phyloP scores from a whole-genome alignment of 1,284 basidiomycete species.

The Irpex rosettiformis region DNA sequence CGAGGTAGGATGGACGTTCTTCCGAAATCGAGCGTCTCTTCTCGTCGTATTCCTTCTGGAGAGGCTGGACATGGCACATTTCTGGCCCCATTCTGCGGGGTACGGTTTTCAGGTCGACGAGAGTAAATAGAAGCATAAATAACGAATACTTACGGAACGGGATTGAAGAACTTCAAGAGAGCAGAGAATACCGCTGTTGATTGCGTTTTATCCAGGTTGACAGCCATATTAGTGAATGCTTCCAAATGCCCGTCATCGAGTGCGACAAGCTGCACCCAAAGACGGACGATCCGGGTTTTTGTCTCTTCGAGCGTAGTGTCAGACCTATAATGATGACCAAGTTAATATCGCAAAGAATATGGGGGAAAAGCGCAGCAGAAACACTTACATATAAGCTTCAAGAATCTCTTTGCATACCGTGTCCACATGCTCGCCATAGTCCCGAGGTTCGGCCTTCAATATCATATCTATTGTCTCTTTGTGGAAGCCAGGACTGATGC shows the following conservation, averaged over 20 bases:
- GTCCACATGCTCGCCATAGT: not conserved
- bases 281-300: not conserved
- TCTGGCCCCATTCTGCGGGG: not conserved
- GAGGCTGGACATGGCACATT: not conserved
- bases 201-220: not conserved
- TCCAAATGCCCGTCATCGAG: not conserved
- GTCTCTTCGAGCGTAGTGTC: not conserved
- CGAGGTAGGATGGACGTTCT: conserved; percentile 4
- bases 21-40: too few species aligned
- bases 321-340: not conserved
- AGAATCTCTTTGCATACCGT: not conserved
- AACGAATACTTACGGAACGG: conserved; percentile 6
- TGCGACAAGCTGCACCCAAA: conserved; percentile 3
- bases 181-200: not conserved
- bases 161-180: conserved; percentile 4
- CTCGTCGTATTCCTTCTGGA: conserved; percentile 3
- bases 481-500: not conserved
- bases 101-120: not conserved
- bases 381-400: not conserved
- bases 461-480: not conserved
- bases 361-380: not conserved
- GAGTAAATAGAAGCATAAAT: not conserved
- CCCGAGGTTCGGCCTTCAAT: not conserved
- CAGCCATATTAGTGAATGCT: conserved; percentile 1
- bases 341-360: not conserved